Evolutionary conservation across 768 basidiomycete genomes (phyloP), one percentile per base, ranked within the genome.

Genomic region (Boletus subparvulus): DNA sequence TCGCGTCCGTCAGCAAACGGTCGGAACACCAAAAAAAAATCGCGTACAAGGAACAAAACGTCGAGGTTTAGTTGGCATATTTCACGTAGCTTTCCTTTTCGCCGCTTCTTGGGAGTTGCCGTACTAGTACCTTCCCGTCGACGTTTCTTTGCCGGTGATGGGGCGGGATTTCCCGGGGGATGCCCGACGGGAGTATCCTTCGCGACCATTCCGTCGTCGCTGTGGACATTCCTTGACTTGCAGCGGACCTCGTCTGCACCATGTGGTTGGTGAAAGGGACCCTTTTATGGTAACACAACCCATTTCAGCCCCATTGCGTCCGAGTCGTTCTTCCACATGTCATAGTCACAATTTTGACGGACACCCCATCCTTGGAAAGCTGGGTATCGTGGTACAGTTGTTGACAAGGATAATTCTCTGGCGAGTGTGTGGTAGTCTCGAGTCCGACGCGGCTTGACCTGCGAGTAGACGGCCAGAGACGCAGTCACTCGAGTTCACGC

Each of bases 341-440:
- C 3, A 61, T 73, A 1, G 81, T 91, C 8, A 83, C 82, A 81
- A 87, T 90, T 90, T 49, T 16, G 28, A 7, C 26, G 26, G 26
- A 7, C 26, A 7, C 26, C 26, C 26, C 26, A 28, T 28, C 76
- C 98, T 35, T 80, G 80, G 54, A 76, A 78, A 54, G 83, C 85
- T 10, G 94, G 21, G 21, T 94, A 92, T 69, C 82, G 84, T 46
- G 93, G 90, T 12, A 90, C 88, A 3, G 84, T 98, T 2, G 88
- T 98, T 61, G 96, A 98, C 80, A 98, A 98, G 74, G 96, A 98
- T 67, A 98, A 98, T 65, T 98, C 95, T 67, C 74, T 98, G 62
- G 96, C 94, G 61, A 28, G 87, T 75, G 21, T 12, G 41, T 11
- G 13, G 13, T 14, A 5, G 28, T 30, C 9, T 35, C 33, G 33